phyloP scores from a whole-genome alignment of 1,139 yeast genomes.

The Torulaspora globosa region DNA sequence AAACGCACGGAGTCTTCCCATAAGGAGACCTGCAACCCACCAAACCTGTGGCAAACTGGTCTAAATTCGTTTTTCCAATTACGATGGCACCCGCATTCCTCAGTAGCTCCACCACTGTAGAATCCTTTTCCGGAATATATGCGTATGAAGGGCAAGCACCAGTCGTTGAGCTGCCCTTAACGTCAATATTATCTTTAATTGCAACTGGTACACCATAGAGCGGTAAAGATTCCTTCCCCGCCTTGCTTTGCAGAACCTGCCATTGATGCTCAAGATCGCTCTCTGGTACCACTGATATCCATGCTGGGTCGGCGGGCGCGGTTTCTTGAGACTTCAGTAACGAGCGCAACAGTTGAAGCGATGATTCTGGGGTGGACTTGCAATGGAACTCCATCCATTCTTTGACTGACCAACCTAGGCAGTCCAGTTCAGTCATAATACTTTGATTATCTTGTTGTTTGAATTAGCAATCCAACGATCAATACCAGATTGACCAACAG shows the following conservation, averaged over 20 bases:
- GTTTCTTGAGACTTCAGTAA: conserved; percentile 48
- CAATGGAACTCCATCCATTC: conserved; percentile 73
- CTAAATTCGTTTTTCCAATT: conserved; percentile 88
- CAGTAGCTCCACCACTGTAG: conserved; percentile 65
- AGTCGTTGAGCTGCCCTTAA: conserved; percentile 73
- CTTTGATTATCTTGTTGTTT: not conserved
- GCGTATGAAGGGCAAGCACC: conserved; percentile 90
- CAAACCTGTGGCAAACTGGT: conserved; percentile 94
- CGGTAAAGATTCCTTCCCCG: conserved; percentile 44
- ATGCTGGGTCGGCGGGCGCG: conserved; percentile 68
- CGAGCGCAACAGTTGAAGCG: conserved; percentile 47
- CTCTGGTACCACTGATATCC: conserved; percentile 72
- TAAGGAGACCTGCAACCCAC: conserved; percentile 95
- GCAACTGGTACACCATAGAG: conserved; percentile 91
- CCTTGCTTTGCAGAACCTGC: conserved; percentile 63
- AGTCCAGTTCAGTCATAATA: conserved; percentile 6
- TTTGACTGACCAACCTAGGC: conserved; percentile 54
- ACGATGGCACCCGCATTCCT: conserved; percentile 85
- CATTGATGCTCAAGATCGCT: conserved; percentile 71
- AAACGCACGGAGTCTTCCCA: conserved; percentile 79
- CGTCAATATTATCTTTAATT: conserved; percentile 92
- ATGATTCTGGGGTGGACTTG: conserved; percentile 57
- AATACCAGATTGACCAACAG: not conserved
- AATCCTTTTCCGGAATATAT: conserved; percentile 63
- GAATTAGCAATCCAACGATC: not conserved